Evolutionary conservation across 352 stramenopile genomes (phyloP).

Genomic region (Globisporangium spiculum): DNA sequence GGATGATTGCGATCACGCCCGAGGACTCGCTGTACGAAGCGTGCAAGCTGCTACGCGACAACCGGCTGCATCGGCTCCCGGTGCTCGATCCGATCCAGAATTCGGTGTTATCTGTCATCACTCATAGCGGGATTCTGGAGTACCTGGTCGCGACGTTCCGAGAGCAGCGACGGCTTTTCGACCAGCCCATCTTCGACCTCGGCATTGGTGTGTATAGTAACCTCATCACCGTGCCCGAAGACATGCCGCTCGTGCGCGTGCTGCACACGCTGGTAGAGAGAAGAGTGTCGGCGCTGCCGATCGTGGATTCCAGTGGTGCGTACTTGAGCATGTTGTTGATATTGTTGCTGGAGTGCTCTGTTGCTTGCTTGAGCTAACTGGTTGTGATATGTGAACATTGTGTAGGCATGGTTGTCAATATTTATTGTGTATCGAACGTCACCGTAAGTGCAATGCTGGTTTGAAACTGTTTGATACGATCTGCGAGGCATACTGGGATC

Average conservation of each 20-base stretch:
- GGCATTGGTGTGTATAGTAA: slow-evolving; percentile 94
- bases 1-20: slow-evolving; percentile 82
- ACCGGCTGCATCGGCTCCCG: slow-evolving; percentile 92
- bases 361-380: background rate
- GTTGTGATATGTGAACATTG: slow-evolving; percentile 9
- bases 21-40: slow-evolving; percentile 90
- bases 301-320: slow-evolving; percentile 79
- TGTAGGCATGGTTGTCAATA: slow-evolving; percentile 86
- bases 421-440: slow-evolving; percentile 91
- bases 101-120: slow-evolving; percentile 92
- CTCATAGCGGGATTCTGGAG: slow-evolving; percentile 93
- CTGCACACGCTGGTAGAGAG: slow-evolving; percentile 85
- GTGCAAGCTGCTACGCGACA: slow-evolving; percentile 83
- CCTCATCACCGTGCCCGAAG: slow-evolving; percentile 90
- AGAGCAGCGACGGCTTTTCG: slow-evolving; percentile 95
- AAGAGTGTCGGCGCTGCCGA: slow-evolving; percentile 79
- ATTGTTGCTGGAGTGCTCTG: background rate
- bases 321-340: slow-evolving; percentile 11
- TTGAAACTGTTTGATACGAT: background rate
- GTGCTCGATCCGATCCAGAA: slow-evolving; percentile 92
- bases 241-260: slow-evolving; percentile 93
- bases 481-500: background rate
- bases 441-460: slow-evolving; percentile 39
- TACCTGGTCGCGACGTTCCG: slow-evolving; percentile 96
- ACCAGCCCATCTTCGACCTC: slow-evolving; percentile 95